Conservation (phyloP, 495 filamentous ascomycete species). For the Penicillium coprophilum region DNA sequence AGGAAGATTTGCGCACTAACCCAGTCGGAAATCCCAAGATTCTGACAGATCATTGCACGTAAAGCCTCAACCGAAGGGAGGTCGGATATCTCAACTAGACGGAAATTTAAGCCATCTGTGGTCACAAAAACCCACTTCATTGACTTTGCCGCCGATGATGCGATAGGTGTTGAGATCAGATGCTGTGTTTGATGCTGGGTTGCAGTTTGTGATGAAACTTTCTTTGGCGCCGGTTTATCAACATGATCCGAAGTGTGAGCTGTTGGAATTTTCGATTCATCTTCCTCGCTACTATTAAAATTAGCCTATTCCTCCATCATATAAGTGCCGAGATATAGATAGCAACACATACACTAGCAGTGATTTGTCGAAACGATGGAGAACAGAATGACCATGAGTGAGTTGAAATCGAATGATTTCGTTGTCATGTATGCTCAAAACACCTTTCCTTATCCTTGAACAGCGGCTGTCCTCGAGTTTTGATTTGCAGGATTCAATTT, state of each 20-base stretch:
- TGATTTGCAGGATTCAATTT: slow-evolving; percentile 15
- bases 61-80: too few relatives aligned
- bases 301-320: not conserved
- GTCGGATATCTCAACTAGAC: too few relatives aligned
- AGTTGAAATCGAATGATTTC: slow-evolving; percentile 16
- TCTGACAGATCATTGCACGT: too few relatives aligned
- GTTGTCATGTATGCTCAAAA: slow-evolving; percentile 13
- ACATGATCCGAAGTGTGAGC: not conserved
- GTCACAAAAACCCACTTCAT: too few relatives aligned
- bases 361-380: not conserved
- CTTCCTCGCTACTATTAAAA: not conserved
- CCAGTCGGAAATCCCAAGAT: too few relatives aligned
- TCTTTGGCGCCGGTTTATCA: not conserved
- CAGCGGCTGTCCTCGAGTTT: slow-evolving; percentile 12
- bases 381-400: slow-evolving; percentile 3
- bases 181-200: not conserved
- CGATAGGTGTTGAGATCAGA: too few relatives aligned
- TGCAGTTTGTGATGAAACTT: not conserved
- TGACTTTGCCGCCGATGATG: too few relatives aligned
- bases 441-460: slow-evolving; percentile 14
- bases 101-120: too few relatives aligned
- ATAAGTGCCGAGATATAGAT: not conserved
- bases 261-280: not conserved
- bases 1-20: too few relatives aligned
- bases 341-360: not conserved